Percentiles rank a stretch among this genome's conserved stretches.
These are phyloP conservation scores for Picea abies DNA, from an alignment of 83 land plant genomes.

Conservation along the genomic window DNA sequence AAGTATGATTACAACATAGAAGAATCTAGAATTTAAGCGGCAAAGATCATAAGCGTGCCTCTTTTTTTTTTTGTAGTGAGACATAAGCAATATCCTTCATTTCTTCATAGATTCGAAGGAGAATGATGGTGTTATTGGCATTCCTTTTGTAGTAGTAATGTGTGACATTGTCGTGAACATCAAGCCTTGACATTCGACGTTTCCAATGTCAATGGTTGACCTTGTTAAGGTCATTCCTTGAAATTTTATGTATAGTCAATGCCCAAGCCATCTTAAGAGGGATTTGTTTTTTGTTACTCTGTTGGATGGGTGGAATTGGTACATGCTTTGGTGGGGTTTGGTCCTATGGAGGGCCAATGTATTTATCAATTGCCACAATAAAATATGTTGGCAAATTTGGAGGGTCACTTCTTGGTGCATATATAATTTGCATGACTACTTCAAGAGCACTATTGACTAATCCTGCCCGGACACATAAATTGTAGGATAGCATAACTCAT, in stretches of 20 bases:
- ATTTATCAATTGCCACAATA: neutral
- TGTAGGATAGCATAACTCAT: neutral
- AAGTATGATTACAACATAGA: no score
- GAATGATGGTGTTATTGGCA: no score
- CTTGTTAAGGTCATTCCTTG: neutral
- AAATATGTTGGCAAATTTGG: neutral
- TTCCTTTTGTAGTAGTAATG: no score
- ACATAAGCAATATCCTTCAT: no score
- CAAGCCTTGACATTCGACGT: no score
- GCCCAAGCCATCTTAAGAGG: neutral
- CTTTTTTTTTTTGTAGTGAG: no score
- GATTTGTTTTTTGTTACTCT: neutral
- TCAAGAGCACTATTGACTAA: neutral
- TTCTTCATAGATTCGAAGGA: no score
- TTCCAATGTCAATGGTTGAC: neutral
- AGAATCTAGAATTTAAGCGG: no score
- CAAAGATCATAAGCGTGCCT: no score
- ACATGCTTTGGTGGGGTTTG: neutral
- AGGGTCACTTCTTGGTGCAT: neutral
- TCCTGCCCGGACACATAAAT: neutral
- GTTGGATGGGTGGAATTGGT: neutral
- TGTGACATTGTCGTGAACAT: no score
- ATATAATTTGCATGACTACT: neutral
- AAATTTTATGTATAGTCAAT: neutral
- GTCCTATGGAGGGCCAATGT: neutral